These are phyloP conservation scores for Fusarium sp. DNA, from an alignment of 2,329 filamentous ascomycete species.

Conservation along the genomic window DNA sequence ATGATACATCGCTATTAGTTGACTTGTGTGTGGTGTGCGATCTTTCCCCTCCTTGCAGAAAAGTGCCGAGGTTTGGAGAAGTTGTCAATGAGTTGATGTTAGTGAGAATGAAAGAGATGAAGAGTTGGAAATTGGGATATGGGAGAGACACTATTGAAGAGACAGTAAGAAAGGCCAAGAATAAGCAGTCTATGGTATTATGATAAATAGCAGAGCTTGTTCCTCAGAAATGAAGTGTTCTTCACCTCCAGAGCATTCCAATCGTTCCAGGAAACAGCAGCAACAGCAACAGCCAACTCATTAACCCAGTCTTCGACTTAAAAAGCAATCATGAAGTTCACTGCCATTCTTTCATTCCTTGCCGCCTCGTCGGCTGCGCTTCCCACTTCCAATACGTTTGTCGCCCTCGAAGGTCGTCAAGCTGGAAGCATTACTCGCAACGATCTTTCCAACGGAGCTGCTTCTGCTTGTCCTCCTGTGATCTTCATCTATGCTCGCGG, in stretches of 20 bases:
- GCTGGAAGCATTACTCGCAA: conserved; percentile 34
- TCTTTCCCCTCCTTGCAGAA: conserved; percentile 5
- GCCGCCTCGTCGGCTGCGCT: conserved; percentile 23
- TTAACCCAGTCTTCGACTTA: neutral
- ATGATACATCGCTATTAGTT: conserved; percentile 1
- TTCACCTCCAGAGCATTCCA: neutral
- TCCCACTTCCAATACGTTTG: neutral
- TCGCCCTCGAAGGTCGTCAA: conserved; percentile 34
- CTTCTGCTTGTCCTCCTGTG: conserved; percentile 50
- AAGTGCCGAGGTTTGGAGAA: conserved; percentile 15
- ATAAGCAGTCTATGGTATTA: neutral
- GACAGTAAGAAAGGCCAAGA: neutral
- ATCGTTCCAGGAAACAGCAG: neutral
- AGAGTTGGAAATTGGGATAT: neutral
- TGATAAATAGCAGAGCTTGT: conserved; percentile 8
- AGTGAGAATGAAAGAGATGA: neutral
- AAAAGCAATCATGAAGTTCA: conserved; percentile 33
- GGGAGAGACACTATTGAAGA: rapidly evolving
- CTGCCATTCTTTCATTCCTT: conserved; percentile 21
- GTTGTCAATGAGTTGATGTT: neutral
- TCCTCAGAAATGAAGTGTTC: neutral
- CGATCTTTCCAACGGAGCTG: conserved; percentile 48
- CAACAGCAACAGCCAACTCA: neutral
- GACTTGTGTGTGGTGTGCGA: neutral
- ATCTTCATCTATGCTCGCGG: conserved; percentile 57